Evolutionary conservation across 2,329 filamentous ascomycete genomes (phyloP).

Genomic region (Pleurostoma richardsiae): DNA sequence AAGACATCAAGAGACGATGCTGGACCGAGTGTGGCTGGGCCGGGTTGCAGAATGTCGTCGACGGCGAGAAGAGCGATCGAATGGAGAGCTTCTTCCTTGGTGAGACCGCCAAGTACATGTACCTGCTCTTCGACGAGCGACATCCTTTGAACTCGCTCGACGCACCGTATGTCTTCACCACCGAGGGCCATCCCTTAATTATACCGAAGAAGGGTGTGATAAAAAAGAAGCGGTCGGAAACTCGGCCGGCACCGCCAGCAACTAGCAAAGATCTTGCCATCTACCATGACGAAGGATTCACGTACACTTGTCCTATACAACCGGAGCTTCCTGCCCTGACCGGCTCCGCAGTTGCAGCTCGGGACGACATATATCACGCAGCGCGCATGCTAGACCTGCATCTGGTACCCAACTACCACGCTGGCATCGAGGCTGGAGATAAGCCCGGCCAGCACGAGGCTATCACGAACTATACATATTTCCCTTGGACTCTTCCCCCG

Average conservation of each 20-base stretch:
- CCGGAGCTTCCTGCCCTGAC: constrained; percentile 58
- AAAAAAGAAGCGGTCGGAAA: constrained; percentile 16
- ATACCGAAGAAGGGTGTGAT: constrained; percentile 52
- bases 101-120: constrained; percentile 94
- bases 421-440: constrained; percentile 39
- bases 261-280: constrained; percentile 9
- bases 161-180: constrained; percentile 86
- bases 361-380: constrained; percentile 81
- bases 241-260: constrained; percentile 8
- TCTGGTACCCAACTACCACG: constrained; percentile 63
- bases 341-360: constrained; percentile 73
- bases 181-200: constrained; percentile 89
- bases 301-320: constrained; percentile 62
- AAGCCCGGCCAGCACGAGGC: constrained; percentile 31
- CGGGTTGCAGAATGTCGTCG: constrained; percentile 75
- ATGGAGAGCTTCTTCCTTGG: constrained; percentile 99
- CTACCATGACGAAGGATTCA: constrained; percentile 40
- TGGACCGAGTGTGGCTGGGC: constrained; percentile 93
- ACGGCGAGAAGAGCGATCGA: constrained; percentile 81
- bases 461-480: constrained; percentile 75
- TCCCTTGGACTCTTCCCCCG: constrained; percentile 86
- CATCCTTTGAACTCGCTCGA: constrained; percentile 88
- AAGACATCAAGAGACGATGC: constrained; percentile 82
- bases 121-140: constrained; percentile 78
- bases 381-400: constrained; percentile 80